Evolutionary conservation across 106 monocot genomes (phyloP).

Genomic region (Allium cepa): DNA sequence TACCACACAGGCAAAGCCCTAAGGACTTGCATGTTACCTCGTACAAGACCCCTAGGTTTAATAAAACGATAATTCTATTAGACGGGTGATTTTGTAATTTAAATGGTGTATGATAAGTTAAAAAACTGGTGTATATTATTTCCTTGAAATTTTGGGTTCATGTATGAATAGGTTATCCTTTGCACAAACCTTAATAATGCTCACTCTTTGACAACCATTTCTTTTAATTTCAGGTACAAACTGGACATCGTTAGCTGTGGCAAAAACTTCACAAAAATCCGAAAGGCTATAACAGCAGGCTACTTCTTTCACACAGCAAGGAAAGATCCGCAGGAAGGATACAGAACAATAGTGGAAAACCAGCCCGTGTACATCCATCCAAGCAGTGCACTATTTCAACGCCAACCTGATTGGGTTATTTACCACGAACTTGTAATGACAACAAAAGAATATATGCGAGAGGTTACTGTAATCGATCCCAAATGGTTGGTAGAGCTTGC

Average conservation of each 20-base stretch:
- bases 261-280: conserved; percentile 89
- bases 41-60: no score
- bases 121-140: no score
- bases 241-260: conserved; percentile 77
- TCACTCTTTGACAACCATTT: background rate
- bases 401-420: conserved; percentile 97
- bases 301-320: conserved; percentile 85
- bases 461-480: conserved; percentile 90
- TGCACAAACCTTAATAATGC: no score
- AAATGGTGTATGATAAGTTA: no score
- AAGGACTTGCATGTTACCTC: no score
- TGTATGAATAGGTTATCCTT: no score
- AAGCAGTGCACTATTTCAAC: conserved; percentile 81
- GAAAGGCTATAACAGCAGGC: conserved; percentile 85
- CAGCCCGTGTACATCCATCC: conserved; percentile 97
- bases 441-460: conserved; percentile 94
- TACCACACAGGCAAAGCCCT: no score
- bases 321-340: conserved; percentile 95
- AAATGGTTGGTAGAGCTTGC: conserved; percentile 94
- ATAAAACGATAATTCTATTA: no score
- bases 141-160: no score
- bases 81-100: no score
- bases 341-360: conserved; percentile 90
- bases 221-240: conserved; percentile 53
- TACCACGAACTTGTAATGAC: conserved; percentile 96